phyloP scores from a whole-genome alignment of 2,329 filamentous ascomycete species.

The Cladosporium colombiae region DNA sequence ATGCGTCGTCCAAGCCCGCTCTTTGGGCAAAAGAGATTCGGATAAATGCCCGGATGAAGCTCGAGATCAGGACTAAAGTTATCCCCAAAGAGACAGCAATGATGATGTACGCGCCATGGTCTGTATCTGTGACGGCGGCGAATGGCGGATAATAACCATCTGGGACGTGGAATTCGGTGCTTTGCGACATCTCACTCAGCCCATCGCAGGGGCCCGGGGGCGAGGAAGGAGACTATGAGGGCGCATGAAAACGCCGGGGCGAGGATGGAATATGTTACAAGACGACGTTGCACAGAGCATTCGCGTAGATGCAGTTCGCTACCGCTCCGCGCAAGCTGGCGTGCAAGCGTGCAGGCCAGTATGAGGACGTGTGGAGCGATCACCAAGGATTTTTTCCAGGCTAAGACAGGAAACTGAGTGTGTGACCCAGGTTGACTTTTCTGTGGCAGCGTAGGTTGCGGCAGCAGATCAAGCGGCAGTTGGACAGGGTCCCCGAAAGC shows the following conservation, averaged over 20 bases:
- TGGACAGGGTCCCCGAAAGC: conserved; percentile 1
- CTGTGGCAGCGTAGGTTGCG: conserved; percentile 3
- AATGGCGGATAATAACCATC: conserved; percentile 27
- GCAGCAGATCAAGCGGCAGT: conserved; percentile 5
- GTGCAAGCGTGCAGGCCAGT: background rate
- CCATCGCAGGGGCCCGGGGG: conserved; percentile 5
- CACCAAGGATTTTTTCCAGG: conserved; percentile 14
- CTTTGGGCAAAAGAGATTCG: conserved; percentile 21
- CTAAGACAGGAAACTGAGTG: conserved; percentile 10
- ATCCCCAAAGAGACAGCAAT: conserved; percentile 25
- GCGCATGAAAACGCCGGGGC: conserved; percentile 9
- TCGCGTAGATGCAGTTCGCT: background rate
- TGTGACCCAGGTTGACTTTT: conserved; percentile 18
- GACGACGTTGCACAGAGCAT: background rate
- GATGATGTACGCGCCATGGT: conserved; percentile 46
- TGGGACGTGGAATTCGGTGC: conserved; percentile 22
- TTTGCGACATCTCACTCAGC: conserved; percentile 20
- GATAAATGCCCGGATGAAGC: conserved; percentile 23
- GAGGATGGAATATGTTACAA: background rate
- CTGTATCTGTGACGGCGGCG: conserved; percentile 23
- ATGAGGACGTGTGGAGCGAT: conserved; percentile 14
- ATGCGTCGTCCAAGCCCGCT: conserved; percentile 23
- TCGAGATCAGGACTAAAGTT: conserved; percentile 24
- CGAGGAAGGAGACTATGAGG: conserved; percentile 1
- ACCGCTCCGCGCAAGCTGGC: conserved; percentile 2